Base-by-base conservation (phyloP, 1,284 basidiomycete species). In the Ceratobasidium sp. region DNA sequence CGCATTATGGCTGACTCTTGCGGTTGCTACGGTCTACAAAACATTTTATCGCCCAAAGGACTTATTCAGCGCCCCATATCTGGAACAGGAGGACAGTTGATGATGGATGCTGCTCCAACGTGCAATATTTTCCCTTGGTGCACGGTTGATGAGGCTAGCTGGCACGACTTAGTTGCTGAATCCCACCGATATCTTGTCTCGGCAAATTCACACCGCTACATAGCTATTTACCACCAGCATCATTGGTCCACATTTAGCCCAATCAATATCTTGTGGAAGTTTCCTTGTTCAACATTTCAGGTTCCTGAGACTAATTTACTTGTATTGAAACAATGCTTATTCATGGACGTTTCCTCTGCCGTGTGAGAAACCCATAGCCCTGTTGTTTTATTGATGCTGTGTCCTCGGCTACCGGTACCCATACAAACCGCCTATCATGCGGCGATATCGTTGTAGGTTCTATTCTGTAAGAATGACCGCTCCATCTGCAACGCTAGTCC, bases 21-120 rank as follows among this genome's bases (percentile, higher is more conserved):
- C 65, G 6, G 21, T 69, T 23, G 41, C 52, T 3, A 69, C 65
- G 1, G 14, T 69, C 23, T 58, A 9, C 28, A 48, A 69, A 28
- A 26, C 58, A 0, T 55, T 12, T 16, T n/a, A 57, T 36, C 23
- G 53, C 41, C n/a, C 32, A 18, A 48, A 69, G 28, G n/a, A 14
- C 10, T 46, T 69, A 28, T 53, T 69, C 53, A 69, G 36, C 23
- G 53, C 41, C 14, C 52, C 65, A 16, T 69, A 32, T 32, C 32
- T 57, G 21, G 39, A 45, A 5, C 58, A 60, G 28, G 48, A 26
- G 3, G 21, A 5, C 8, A 23, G 18, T 8, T 30, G 18, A 14
- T 55, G 30, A 55, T 18, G 3, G 21, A 9, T 23, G 12, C 9
- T 21, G 21, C n/a, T 2, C 21, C n/a, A n/a, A n/a, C n/a, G n/a